Conservation (phyloP, 2,329 filamentous ascomycete species). For the Aspergillus jensenii region DNA sequence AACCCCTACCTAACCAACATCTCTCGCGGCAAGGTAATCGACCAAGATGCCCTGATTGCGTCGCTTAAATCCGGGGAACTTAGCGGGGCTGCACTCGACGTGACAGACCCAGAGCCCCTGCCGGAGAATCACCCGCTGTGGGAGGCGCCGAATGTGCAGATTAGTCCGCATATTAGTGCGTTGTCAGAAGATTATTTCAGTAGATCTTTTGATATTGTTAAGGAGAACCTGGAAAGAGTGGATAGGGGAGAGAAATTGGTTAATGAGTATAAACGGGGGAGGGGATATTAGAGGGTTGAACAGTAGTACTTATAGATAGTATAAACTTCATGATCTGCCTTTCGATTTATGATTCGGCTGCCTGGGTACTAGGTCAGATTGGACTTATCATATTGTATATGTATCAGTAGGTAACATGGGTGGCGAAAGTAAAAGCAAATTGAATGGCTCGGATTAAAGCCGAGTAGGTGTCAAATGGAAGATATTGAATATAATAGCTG, state of each 20-base stretch:
- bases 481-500: background rate
- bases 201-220: slow-evolving; percentile 58
- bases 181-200: slow-evolving; percentile 55
- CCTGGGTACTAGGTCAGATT: too few relatives aligned
- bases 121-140: slow-evolving; percentile 68
- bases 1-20: slow-evolving; percentile 70
- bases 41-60: slow-evolving; percentile 62
- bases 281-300: slow-evolving; percentile 54
- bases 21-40: slow-evolving; percentile 63
- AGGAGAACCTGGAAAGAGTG: slow-evolving; percentile 55
- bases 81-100: slow-evolving; percentile 71
- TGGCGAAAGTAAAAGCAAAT: background rate
- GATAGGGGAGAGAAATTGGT: slow-evolving; percentile 56
- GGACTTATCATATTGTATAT: too few relatives aligned
- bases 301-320: too few relatives aligned
- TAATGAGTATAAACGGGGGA: slow-evolving; percentile 61
- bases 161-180: slow-evolving; percentile 67
- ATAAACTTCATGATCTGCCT: too few relatives aligned
- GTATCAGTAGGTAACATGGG: background rate
- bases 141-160: slow-evolving; percentile 66
- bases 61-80: slow-evolving; percentile 58
- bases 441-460: background rate
- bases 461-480: background rate
- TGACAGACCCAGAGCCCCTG: slow-evolving; percentile 77
- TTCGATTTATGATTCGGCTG: too few relatives aligned